Conservation (phyloP, 495 filamentous ascomycete genomes). For the Trichocladium antarcticum region DNA sequence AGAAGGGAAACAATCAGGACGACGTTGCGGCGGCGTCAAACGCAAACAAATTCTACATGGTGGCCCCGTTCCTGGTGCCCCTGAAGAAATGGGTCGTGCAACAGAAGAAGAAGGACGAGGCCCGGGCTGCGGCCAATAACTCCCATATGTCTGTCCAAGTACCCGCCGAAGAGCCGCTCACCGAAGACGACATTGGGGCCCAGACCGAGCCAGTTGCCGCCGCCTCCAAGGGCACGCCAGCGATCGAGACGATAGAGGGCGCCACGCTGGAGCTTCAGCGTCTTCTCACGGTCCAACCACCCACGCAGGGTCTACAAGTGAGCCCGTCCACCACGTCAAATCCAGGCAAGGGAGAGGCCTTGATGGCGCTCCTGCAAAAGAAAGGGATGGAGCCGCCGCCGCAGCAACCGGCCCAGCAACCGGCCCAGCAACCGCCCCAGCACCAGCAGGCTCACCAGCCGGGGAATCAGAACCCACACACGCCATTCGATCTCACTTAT, state of each 20-base stretch:
- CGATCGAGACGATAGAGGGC: slow-evolving; percentile 39
- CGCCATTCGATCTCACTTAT: slow-evolving; percentile 35
- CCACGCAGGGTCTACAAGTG: slow-evolving; percentile 34
- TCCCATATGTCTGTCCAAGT: slow-evolving; percentile 21
- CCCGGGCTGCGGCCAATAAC: slow-evolving; percentile 22
- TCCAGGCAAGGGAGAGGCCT: slow-evolving; percentile 25
- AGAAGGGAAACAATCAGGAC: slow-evolving; percentile 43
- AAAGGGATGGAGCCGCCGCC: slow-evolving; percentile 10
- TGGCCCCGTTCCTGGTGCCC: slow-evolving; percentile 77
- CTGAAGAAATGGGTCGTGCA: slow-evolving; percentile 84
- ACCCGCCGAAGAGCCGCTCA: slow-evolving; percentile 29
- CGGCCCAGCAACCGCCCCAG: slow-evolving; percentile 14
- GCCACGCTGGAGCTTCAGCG: slow-evolving; percentile 54
- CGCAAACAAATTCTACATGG: slow-evolving; percentile 92
- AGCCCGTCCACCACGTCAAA: slow-evolving; percentile 12
- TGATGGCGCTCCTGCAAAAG: slow-evolving; percentile 28
- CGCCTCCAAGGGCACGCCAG: slow-evolving; percentile 13
- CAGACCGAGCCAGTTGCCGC: slow-evolving; percentile 18
- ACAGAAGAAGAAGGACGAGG: slow-evolving; percentile 58
- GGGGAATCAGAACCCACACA: slow-evolving; percentile 22
- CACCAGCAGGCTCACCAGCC: neutral
- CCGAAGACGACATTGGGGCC: slow-evolving; percentile 32
- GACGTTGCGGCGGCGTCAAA: slow-evolving; percentile 45
- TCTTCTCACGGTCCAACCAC: slow-evolving; percentile 50
- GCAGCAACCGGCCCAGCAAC: slow-evolving; percentile 16